Percentiles rank a stretch among this genome's conserved stretches.
Evolutionary conservation across 768 basidiomycete species (phyloP).

Genomic region (Tylopilus balloui): DNA sequence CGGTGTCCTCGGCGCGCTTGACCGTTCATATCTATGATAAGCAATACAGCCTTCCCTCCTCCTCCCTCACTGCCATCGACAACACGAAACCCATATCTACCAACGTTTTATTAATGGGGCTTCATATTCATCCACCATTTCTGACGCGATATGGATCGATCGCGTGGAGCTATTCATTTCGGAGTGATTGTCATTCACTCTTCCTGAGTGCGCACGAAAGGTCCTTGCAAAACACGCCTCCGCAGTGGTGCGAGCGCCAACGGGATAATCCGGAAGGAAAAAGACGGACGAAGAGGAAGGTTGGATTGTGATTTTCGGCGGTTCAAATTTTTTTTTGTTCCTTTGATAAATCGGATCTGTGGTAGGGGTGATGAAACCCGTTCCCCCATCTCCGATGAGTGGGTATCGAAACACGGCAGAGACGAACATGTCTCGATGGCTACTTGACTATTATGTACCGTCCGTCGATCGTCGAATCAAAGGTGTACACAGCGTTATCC

Average conservation of each 20-base stretch:
- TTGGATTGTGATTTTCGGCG: slow-evolving; percentile 1
- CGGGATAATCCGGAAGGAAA: not conserved
- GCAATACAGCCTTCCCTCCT: not conserved
- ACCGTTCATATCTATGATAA: slow-evolving; percentile 10
- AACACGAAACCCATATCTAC: slow-evolving; percentile 3
- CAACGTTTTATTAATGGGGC: not conserved
- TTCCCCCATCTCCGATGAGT: slow-evolving; percentile 7
- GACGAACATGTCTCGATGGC: not conserved
- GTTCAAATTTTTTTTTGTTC: slow-evolving; percentile 1
- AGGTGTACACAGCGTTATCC: not conserved
- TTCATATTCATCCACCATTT: slow-evolving; percentile 5
- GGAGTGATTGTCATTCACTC: slow-evolving; percentile 3
- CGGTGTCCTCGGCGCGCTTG: slow-evolving; percentile 9
- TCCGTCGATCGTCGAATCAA: not conserved
- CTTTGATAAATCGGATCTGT: slow-evolving; percentile 9
- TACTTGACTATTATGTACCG: not conserved
- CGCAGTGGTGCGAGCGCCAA: not conserved
- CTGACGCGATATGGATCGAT: slow-evolving; percentile 7
- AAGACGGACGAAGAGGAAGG: not conserved
- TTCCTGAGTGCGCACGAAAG: not conserved
- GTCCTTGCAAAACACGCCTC: slow-evolving; percentile 1
- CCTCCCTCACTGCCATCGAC: not conserved
- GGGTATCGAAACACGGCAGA: not conserved
- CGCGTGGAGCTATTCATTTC: slow-evolving; percentile 23
- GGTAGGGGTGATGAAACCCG: slow-evolving; percentile 5